Percentiles rank a stretch among this genome's conserved stretches.
Evolutionary conservation across 2,329 filamentous ascomycete genomes (phyloP).

Genomic region (Aspergillus tubingensis): DNA sequence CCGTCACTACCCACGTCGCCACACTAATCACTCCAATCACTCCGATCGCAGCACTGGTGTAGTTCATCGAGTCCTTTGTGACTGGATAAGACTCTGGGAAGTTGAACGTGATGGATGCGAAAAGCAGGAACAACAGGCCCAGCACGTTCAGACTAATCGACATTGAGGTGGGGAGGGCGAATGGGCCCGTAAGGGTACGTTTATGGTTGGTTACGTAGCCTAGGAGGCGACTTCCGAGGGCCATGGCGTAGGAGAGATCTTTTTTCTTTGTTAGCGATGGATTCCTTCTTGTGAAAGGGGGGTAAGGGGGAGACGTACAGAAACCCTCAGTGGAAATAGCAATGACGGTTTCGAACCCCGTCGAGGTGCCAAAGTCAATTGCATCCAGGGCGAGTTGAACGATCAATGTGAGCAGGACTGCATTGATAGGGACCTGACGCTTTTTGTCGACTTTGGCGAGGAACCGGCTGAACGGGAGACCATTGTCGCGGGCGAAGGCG

Average conservation of each 20-base stretch:
- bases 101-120: slow-evolving; percentile 59
- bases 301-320: slow-evolving; percentile 39
- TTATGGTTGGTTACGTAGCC: slow-evolving; percentile 48
- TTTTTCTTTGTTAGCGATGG: background rate
- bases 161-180: slow-evolving; percentile 47
- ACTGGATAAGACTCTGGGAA: slow-evolving; percentile 56
- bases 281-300: too few relatives aligned
- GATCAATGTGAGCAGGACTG: slow-evolving; percentile 49
- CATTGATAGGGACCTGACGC: slow-evolving; percentile 52
- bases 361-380: slow-evolving; percentile 58
- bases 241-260: slow-evolving; percentile 61
- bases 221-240: slow-evolving; percentile 54
- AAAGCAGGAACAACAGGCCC: slow-evolving; percentile 55
- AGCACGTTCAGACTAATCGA: slow-evolving; percentile 51
- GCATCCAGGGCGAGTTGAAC: slow-evolving; percentile 57
- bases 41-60: slow-evolving; percentile 58
- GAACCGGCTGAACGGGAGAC: slow-evolving; percentile 53
- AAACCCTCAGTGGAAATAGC: slow-evolving; percentile 61
- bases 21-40: slow-evolving; percentile 54
- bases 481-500: slow-evolving; percentile 53
- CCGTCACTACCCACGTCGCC: slow-evolving; percentile 56
- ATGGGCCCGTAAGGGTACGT: slow-evolving; percentile 38
- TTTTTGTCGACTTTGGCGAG: slow-evolving; percentile 51
- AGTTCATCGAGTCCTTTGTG: slow-evolving; percentile 59
- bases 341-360: slow-evolving; percentile 59